phyloP scores from a whole-genome alignment of 129 eudicot genomes.

The Erigeron canadensis region DNA sequence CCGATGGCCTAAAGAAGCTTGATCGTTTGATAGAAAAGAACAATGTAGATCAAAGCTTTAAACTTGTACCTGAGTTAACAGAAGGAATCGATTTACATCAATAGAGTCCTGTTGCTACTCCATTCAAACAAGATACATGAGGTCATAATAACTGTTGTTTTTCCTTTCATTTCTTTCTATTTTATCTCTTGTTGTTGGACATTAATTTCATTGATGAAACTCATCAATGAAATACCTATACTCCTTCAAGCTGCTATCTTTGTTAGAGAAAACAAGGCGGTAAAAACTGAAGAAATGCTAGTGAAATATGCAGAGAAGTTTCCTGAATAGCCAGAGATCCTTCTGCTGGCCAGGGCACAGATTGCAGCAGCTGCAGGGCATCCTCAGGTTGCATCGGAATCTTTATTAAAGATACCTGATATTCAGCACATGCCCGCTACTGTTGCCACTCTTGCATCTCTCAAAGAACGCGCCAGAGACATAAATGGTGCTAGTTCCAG shows the following conservation, averaged over 20 bases:
- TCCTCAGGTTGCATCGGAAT: conserved; percentile 76
- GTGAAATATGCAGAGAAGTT: conserved; percentile 60
- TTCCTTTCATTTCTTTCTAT: neutral
- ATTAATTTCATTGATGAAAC: conserved; percentile 16
- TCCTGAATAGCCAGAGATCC: conserved; percentile 56
- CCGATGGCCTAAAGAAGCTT: conserved; percentile 86
- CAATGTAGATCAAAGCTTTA: conserved; percentile 51
- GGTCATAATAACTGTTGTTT: conserved; percentile 40
- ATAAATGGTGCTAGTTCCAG: conserved; percentile 69
- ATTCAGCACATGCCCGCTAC: conserved; percentile 96
- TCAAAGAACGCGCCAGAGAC: conserved; percentile 86
- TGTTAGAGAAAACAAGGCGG: conserved; percentile 86
- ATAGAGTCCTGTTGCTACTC: conserved; percentile 77
- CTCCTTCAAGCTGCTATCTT: conserved; percentile 91
- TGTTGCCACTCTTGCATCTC: conserved; percentile 84
- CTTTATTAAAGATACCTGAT: conserved; percentile 66
- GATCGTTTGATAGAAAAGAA: conserved; percentile 74
- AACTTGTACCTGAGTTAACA: conserved; percentile 70
- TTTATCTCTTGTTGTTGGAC: neutral
- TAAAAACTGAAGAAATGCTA: conserved; percentile 82
- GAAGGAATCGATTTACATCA: conserved; percentile 69
- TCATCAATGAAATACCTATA: conserved; percentile 61
- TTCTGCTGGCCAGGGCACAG: conserved; percentile 81
- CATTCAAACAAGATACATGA: conserved; percentile 91
- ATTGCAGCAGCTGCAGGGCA: conserved; percentile 92